phyloP scores from a whole-genome alignment of 2,329 filamentous ascomycete genomes.

The Microascus cirrosus region DNA sequence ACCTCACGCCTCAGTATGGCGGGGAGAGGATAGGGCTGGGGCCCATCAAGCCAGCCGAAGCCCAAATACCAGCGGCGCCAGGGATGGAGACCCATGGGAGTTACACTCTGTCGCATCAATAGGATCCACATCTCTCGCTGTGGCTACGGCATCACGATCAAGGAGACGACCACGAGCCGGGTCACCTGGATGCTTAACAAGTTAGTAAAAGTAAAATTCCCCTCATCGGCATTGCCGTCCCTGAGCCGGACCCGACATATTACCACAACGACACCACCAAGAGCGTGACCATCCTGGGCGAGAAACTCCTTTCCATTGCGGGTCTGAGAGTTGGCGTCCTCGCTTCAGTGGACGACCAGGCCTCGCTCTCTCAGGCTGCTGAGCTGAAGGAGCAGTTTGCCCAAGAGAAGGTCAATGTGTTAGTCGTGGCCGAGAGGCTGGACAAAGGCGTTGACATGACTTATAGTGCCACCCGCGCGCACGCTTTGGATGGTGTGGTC shows the following conservation, averaged over 20 bases:
- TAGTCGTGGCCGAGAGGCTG: slow-evolving; percentile 50
- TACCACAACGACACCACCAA: slow-evolving; percentile 60
- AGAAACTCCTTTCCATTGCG: slow-evolving; percentile 46
- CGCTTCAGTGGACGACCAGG: slow-evolving; percentile 26
- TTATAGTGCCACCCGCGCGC: slow-evolving; percentile 54
- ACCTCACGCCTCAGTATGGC: too few species aligned
- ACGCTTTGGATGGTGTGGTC: slow-evolving; percentile 51
- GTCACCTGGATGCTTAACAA: too few species aligned
- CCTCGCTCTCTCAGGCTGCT: slow-evolving; percentile 35
- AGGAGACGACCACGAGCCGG: too few species aligned
- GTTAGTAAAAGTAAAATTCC: too few species aligned
- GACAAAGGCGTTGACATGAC: slow-evolving; percentile 45
- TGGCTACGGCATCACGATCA: too few species aligned
- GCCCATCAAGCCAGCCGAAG: too few species aligned
- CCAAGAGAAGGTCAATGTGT: slow-evolving; percentile 39
- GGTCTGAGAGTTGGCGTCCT: slow-evolving; percentile 55
- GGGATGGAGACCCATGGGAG: too few species aligned
- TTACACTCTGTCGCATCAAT: too few species aligned
- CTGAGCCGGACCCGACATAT: slow-evolving; percentile 47
- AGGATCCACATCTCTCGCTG: too few species aligned
- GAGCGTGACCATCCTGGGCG: slow-evolving; percentile 47
- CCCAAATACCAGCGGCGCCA: too few species aligned
- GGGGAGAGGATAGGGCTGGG: too few species aligned
- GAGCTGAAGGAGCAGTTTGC: slow-evolving; percentile 37
- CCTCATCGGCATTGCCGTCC: slow-evolving; percentile 47